Evolutionary conservation across 352 stramenopile genomes (phyloP), one percentile per base, ranked within the genome.

Genomic region (Paralagenidium karlingii): DNA sequence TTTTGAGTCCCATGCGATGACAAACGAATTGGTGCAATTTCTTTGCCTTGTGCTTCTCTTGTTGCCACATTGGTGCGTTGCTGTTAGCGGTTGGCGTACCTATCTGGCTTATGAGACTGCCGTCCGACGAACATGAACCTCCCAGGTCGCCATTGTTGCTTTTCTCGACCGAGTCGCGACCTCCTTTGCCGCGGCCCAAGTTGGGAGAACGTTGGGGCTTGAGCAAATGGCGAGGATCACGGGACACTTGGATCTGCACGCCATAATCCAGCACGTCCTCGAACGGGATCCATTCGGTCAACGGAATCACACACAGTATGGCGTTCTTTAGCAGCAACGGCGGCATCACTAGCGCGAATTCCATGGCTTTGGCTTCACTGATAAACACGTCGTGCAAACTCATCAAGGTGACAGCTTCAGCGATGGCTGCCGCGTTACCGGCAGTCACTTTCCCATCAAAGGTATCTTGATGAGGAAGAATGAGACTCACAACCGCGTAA

Each of bases 161-260:
- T n/a, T n/a, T n/a, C n/a, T n/a, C n/a, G n/a, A n/a, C n/a, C n/a
- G n/a, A n/a, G n/a, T n/a, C n/a, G n/a, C n/a, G n/a, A n/a, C n/a
- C n/a, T n/a, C n/a, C n/a, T n/a, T n/a, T n/a, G n/a, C n/a, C n/a
- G n/a, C n/a, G n/a, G n/a, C n/a, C n/a, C n/a, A n/a, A n/a, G n/a
- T n/a, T n/a, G n/a, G n/a, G n/a, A n/a, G n/a, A n/a, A n/a, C n/a
- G n/a, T n/a, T n/a, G n/a, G n/a, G n/a, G n/a, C 39, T 50, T 50
- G 43, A 38, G 43, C n/a, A 43, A 37, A 22, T 37, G 15, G 29
- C 43, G 43, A 13, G 29, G 40, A 24, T n/a, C n/a, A n/a, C n/a
- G n/a, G n/a, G n/a, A n/a, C n/a, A n/a, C n/a, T 45, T 82, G 63
- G 8, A 82, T 58, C 32, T 79, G 67, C n/a, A 82, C 58, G 36